Conservation (phyloP, 1,139 yeast species). For the Casaregolazyma suthepensis region DNA sequence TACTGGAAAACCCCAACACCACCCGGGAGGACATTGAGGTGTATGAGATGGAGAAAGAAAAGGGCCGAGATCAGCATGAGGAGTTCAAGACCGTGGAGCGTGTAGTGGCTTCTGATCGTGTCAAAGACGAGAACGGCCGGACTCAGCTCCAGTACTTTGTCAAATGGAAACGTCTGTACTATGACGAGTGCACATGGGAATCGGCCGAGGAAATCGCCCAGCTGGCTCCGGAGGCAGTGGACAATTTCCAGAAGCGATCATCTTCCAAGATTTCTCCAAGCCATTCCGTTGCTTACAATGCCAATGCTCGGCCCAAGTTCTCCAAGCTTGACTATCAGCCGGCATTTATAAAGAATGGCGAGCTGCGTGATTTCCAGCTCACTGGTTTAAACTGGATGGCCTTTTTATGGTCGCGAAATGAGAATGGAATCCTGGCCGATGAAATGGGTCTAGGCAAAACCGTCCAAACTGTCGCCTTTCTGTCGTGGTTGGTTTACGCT, state of each 20-base stretch:
- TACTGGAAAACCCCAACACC: constrained; percentile 70
- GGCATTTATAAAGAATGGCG: constrained; percentile 82
- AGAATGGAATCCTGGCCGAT: constrained; percentile 96
- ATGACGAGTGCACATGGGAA: constrained; percentile 98
- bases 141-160: constrained; percentile 74
- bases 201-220: constrained; percentile 80
- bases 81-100: constrained; percentile 87
- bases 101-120: constrained; percentile 80
- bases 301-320: constrained; percentile 71
- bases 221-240: constrained; percentile 78
- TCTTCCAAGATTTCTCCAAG: constrained; percentile 82
- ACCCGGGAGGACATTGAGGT: constrained; percentile 89
- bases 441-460: constrained; percentile 99
- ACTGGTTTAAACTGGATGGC: constrained; percentile 99
- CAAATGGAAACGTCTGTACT: constrained; percentile 89
- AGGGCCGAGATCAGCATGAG: constrained; percentile 73
- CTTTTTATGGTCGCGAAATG: constrained; percentile 93
- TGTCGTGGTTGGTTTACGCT: constrained; percentile 91
- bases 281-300: constrained; percentile 69
- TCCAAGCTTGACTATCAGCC: constrained; percentile 88
- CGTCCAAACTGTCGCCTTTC: constrained; percentile 90
- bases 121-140: constrained; percentile 50
- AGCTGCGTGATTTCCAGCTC: constrained; percentile 90
- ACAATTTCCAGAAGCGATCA: constrained; percentile 74
- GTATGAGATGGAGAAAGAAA: constrained; percentile 84